Percentiles rank a stretch among this genome's conserved stretches.
These are phyloP conservation scores for Selaginella moellendorffii DNA, from an alignment of 75 land plant species.

Conservation along the genomic window DNA sequence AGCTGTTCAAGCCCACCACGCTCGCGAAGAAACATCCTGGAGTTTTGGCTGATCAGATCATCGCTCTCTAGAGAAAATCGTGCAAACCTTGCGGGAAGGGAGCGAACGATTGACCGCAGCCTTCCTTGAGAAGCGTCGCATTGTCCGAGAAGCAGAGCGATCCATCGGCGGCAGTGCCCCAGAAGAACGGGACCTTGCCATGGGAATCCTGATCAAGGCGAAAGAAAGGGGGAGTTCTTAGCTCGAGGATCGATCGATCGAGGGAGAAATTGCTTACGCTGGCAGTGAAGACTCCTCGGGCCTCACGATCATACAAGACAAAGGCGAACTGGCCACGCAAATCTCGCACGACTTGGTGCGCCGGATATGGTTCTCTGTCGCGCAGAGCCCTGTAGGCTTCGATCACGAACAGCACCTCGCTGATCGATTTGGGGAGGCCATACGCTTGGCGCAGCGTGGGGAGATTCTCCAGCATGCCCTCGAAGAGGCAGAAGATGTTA, in stretches of 20 bases:
- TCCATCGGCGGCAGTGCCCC: slow-evolving; percentile 89
- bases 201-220: slow-evolving; percentile 10
- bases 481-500: neutral
- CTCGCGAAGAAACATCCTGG: slow-evolving; percentile 6
- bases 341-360: slow-evolving; percentile 77
- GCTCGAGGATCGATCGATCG: neutral
- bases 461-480: slow-evolving; percentile 6
- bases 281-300: slow-evolving; percentile 46
- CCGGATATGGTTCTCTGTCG: slow-evolving; percentile 46
- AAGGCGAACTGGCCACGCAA: slow-evolving; percentile 65
- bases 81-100: slow-evolving; percentile 48
- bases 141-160: slow-evolving; percentile 69
- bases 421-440: slow-evolving; percentile 3
- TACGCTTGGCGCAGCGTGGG: neutral
- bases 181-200: slow-evolving; percentile 49
- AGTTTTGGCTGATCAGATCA: neutral
- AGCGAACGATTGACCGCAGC: slow-evolving; percentile 82
- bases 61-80: neutral
- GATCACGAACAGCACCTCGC: neutral
- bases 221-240: neutral
- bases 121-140: slow-evolving; percentile 36
- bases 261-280: too few relatives aligned
- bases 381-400: slow-evolving; percentile 1
- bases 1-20: slow-evolving; percentile 8
- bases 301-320: slow-evolving; percentile 52